Evolutionary conservation across 805 yeast genomes (phyloP).

Genomic region (Starmerella ratchasimensis): DNA sequence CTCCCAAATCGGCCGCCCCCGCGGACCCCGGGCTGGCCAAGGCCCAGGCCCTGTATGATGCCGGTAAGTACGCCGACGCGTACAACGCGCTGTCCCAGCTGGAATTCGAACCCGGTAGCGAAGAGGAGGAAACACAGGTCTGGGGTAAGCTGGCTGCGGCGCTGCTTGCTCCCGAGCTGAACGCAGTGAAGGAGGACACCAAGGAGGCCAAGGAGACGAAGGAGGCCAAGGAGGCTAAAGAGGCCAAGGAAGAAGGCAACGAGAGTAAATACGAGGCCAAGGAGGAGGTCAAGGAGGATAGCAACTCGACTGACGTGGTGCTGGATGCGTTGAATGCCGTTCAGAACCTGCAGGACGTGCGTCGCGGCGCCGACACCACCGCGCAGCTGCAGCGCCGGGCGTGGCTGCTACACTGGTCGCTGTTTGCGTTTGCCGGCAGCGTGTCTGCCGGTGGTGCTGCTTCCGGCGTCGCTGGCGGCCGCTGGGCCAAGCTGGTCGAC

Average conservation of each 20-base stretch:
- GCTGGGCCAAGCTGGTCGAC: slow-evolving; percentile 40
- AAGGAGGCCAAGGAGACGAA: slow-evolving; percentile 34
- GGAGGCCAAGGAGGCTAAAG: slow-evolving; percentile 38
- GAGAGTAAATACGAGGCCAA: slow-evolving; percentile 27
- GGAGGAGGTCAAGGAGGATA: background rate
- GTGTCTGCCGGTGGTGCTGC: no score
- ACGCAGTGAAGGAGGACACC: slow-evolving; percentile 1
- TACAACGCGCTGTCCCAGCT: slow-evolving; percentile 12
- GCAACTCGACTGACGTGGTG: slow-evolving; percentile 34
- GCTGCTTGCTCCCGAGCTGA: slow-evolving; percentile 30
- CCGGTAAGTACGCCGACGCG: slow-evolving; percentile 31
- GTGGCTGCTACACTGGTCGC: slow-evolving; percentile 58
- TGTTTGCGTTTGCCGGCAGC: slow-evolving; percentile 53
- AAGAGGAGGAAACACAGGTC: slow-evolving; percentile 7
- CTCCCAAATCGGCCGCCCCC: slow-evolving; percentile 1
- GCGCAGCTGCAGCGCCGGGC: slow-evolving; percentile 49
- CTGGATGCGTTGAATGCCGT: slow-evolving; percentile 40
- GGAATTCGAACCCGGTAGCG: slow-evolving; percentile 34
- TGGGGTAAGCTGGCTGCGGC: slow-evolving; percentile 61
- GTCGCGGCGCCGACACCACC: slow-evolving; percentile 40
- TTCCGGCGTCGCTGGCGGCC: no score
- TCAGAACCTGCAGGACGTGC: slow-evolving; percentile 45
- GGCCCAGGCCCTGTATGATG: slow-evolving; percentile 24
- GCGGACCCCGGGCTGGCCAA: slow-evolving; percentile 24
- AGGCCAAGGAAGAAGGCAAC: slow-evolving; percentile 31